phyloP scores from a whole-genome alignment of 257 asterid species.

The Nicotiana obtusifolia region DNA sequence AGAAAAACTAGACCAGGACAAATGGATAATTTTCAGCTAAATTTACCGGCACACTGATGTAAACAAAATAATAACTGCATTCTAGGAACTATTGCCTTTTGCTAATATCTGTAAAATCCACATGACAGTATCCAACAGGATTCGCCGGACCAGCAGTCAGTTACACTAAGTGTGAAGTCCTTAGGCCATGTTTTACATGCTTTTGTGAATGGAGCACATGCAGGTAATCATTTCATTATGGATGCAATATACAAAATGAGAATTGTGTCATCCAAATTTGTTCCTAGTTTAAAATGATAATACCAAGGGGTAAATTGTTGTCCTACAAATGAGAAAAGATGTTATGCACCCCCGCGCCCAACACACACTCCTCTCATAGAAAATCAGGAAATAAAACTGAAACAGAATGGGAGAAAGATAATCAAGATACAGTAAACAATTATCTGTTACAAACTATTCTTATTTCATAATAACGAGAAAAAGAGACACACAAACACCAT shows the following conservation, averaged over 20 bases:
- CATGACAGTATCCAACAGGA: constrained; percentile 36
- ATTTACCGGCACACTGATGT: neutral
- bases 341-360: neutral
- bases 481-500: neutral
- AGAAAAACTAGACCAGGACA: neutral
- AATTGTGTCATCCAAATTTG: neutral
- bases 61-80: neutral
- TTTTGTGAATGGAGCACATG: constrained; percentile 53
- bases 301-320: neutral
- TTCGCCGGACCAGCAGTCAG: constrained; percentile 24
- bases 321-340: neutral
- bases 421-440: neutral
- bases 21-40: neutral
- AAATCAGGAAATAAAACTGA: neutral
- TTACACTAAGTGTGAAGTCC: constrained; percentile 41
- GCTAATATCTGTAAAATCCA: constrained; percentile 17
- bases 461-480: neutral
- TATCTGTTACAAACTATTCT: neutral
- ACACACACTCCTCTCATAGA: neutral
- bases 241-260: neutral
- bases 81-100: neutral
- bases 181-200: constrained; percentile 62
- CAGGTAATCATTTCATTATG: constrained; percentile 33
- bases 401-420: neutral
- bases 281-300: neutral